phyloP scores from a whole-genome alignment of 306 rosid genomes.

The Lagenaria siceraria region DNA sequence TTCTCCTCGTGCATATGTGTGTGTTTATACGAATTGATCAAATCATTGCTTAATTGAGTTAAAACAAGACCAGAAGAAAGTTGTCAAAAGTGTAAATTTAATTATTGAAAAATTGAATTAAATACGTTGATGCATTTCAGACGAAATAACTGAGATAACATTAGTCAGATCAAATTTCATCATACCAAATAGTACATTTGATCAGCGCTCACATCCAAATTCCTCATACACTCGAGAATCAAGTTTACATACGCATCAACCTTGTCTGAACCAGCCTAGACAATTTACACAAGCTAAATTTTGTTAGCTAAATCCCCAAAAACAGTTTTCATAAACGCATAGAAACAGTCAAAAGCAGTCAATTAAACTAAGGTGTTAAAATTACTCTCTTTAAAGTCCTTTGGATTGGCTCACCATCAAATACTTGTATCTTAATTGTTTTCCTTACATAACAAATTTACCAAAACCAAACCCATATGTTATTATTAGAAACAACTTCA shows the following conservation, averaged over 20 bases:
- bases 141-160: not conserved
- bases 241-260: constrained; percentile 11
- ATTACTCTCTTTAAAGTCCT: not conserved
- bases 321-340: not conserved
- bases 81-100: not conserved
- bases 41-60: not conserved
- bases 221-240: constrained; percentile 10
- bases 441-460: too few relatives aligned
- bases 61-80: not conserved
- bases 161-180: constrained; percentile 1
- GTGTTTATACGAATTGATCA: not conserved
- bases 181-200: not conserved
- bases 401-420: not conserved
- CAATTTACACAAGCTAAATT: constrained; percentile 6
- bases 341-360: not conserved
- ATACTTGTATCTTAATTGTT: too few relatives aligned
- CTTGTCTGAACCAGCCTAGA: constrained; percentile 11
- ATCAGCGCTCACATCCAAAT: constrained; percentile 3
- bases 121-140: not conserved
- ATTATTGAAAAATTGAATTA: not conserved
- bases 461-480: not conserved
- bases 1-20: not conserved
- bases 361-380: not conserved
- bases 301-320: constrained; percentile 6
- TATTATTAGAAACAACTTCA: not conserved